Evolutionary conservation across 1,284 basidiomycete species (phyloP), one percentile per base, ranked within the genome.

Genomic region (Apiotrichum brassicae): DNA sequence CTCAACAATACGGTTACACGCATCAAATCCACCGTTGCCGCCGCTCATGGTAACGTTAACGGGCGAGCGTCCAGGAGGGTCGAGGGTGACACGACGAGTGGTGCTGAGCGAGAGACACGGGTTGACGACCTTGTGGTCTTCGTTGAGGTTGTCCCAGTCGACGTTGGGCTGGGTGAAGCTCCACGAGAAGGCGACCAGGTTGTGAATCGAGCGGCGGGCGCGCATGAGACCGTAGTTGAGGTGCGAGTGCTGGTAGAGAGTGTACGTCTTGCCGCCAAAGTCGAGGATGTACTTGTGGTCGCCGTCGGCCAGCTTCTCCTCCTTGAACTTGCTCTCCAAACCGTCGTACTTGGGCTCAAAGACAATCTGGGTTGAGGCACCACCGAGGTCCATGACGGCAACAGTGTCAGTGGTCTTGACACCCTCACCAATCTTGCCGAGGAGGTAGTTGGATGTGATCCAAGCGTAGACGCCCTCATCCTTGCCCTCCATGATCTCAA

Each of bases 401-500:
- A 88, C 88, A n/a, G 89, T 84, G 40, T 71, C 71, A 47, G 76
- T 77, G 7, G 76, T 74, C 24, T 74, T 73, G 28, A 72, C 57
- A 48, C 77, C 78, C 28, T 79, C 76, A 18, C 82, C 79, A 60
- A 94, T 82, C 41, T 84, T 82, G 46, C 79, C 79, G 43, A 93
- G 76, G 30, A 94, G 78, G 73, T 97, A 97, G 75, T 98, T 98
- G 57, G 89, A 89, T 12, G 93, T 97, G 65, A 97, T 92, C 94
- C 94, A 98, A 18, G 93, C 92, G 70, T 89, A 97, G 23, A 97
- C 91, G 39, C 89, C 91, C 73, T 98, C 94, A 66, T 97, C 92
- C 62, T 84, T 86, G 18, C 94, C 94, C 62, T 97, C 92, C 94
- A 97, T 97, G 59, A 95, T 84, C 46, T 80, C 81, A 22, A 94